Base-by-base conservation (phyloP, 163 green algal species). In the Scenedesmus sp. region DNA sequence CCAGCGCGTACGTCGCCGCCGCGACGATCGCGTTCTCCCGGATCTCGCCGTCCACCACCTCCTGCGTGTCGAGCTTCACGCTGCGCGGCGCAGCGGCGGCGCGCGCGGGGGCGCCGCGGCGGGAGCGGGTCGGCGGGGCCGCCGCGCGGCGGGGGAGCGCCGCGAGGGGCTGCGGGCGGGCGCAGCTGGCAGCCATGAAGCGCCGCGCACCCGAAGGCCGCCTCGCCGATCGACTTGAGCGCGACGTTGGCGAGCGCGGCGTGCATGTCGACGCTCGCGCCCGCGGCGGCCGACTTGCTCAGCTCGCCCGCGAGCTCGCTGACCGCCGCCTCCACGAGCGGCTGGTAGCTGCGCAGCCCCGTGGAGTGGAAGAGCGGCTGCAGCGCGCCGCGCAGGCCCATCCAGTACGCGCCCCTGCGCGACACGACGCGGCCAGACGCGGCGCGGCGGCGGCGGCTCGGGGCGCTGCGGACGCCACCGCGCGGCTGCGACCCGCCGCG, bases 331-430 rank as follows among this genome's bases (percentile, higher is more conserved):
- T 66, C 62, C 9, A 74, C 51, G 31, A 81, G 36, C 5, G 39
- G 63, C n/a, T 75, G 63, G 65, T 81, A 81, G 3, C 62, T 69
- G 50, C 54, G 24, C 15, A 81, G 74, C 3, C 74, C 63, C 10
- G n/a, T 34, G n/a, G 42, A 51, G 63, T 81, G 74, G 74, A 81
- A 81, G 26, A 81, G 34, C 39, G 74, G 74, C 74, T 81, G 74
- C 50, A 81, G 36, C 9, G 74, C 64, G 28, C 50, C 74, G 17
- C 74, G 48, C 34, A 75, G 24, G 36, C 74, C 56, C 31, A 14
- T 70, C 74, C 74, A 81, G 39, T 81, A 81, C 36, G 0, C 60
- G 36, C 74, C 74, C 62, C 74, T 81, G 63, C 44, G n/a, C n/a
- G n/a, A n/a, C n/a, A n/a, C n/a, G n/a, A n/a, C n/a, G n/a, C n/a